Evolutionary conservation across 2,329 filamentous ascomycete species (phyloP).

Genomic region (Cercospora sp.): DNA sequence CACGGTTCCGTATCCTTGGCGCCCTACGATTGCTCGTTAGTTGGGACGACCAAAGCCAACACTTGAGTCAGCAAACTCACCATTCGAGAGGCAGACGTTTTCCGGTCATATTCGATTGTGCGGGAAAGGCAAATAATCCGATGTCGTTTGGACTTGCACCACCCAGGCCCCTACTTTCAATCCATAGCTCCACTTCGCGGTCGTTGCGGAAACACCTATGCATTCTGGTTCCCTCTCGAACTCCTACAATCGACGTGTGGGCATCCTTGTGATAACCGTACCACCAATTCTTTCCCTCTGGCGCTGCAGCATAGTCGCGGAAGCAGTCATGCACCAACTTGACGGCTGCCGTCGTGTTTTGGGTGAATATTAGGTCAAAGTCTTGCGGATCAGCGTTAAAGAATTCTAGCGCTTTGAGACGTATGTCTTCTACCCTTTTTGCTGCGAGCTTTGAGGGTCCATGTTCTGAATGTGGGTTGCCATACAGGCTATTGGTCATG

Average conservation of each 20-base stretch:
- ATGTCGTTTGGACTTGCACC: too few species aligned
- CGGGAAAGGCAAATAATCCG: slow-evolving; percentile 74
- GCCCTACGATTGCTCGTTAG: slow-evolving; percentile 27
- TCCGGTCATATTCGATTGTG: slow-evolving; percentile 89
- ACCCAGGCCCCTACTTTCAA: slow-evolving; percentile 46
- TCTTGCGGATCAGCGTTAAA: slow-evolving; percentile 77
- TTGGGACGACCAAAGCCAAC: neutral
- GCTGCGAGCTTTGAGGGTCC: slow-evolving; percentile 75
- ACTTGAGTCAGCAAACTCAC: slow-evolving; percentile 45
- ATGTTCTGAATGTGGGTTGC: slow-evolving; percentile 87
- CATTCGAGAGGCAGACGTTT: slow-evolving; percentile 71
- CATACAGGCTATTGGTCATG: slow-evolving; percentile 74
- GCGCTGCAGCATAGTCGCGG: slow-evolving; percentile 50
- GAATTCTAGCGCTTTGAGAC: slow-evolving; percentile 70
- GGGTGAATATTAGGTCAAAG: slow-evolving; percentile 85
- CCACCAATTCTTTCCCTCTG: slow-evolving; percentile 42
- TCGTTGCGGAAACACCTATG: slow-evolving; percentile 68
- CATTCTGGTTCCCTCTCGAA: slow-evolving; percentile 65
- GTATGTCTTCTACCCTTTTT: slow-evolving; percentile 71
- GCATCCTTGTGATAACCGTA: slow-evolving; percentile 72
- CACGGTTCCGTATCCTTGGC: slow-evolving; percentile 45
- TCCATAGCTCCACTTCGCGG: slow-evolving; percentile 64
- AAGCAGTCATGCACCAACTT: slow-evolving; percentile 81
- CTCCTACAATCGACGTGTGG: slow-evolving; percentile 82
- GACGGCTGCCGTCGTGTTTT: slow-evolving; percentile 85